Conservation (phyloP, 1,284 basidiomycete species). For the Afroboletus lepidellus region DNA sequence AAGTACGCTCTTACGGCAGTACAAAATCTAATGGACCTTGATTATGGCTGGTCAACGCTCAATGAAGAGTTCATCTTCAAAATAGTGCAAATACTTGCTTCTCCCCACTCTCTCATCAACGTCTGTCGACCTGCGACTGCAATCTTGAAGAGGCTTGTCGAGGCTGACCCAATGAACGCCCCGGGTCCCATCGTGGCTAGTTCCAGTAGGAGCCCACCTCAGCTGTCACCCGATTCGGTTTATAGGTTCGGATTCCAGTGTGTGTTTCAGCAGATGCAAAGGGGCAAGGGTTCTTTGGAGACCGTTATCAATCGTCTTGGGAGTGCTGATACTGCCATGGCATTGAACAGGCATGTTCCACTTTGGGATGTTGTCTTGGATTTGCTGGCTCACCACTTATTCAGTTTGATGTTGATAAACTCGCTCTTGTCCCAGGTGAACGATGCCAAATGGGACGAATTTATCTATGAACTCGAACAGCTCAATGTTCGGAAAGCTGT, state of each 20-base stretch:
- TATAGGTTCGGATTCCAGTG: constrained; percentile 81
- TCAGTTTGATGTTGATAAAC: constrained; percentile 87
- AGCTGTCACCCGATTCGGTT: constrained; percentile 59
- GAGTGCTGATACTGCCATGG: constrained; percentile 82
- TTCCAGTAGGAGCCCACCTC: constrained; percentile 57
- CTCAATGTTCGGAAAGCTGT: constrained; percentile 83
- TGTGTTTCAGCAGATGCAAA: constrained; percentile 81
- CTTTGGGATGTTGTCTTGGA: background rate
- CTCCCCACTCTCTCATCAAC: constrained; percentile 80
- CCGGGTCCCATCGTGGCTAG: constrained; percentile 56
- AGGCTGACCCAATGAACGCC: constrained; percentile 69
- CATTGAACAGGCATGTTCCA: constrained; percentile 70
- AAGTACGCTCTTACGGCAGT: constrained; percentile 83
- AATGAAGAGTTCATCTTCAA: constrained; percentile 71
- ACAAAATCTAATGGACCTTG: constrained; percentile 84
- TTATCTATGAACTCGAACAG: constrained; percentile 74
- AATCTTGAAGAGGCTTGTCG: constrained; percentile 85
- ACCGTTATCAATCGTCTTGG: constrained; percentile 78
- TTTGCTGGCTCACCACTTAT: constrained; percentile 12
- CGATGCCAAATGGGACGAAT: constrained; percentile 75
- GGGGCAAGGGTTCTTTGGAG: constrained; percentile 62
- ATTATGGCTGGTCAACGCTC: constrained; percentile 77
- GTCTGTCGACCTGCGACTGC: constrained; percentile 96
- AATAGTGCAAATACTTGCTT: constrained; percentile 80
- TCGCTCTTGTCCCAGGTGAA: constrained; percentile 78